Base-by-base conservation (phyloP, 345 rosid species). In the Eucalyptus regnans region DNA sequence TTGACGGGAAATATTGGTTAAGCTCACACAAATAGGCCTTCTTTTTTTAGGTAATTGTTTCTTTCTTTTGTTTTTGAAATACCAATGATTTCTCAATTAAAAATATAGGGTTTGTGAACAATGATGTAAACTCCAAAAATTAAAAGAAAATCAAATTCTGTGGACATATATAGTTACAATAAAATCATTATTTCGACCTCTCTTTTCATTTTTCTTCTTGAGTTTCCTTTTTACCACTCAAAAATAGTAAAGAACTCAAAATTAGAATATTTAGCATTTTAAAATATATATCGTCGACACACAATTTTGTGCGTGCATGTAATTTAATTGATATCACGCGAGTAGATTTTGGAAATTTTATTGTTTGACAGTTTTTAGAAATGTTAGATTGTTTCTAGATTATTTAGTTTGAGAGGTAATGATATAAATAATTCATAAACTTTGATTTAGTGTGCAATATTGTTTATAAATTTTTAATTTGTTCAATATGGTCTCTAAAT, bases 401-500 rank as follows among this genome's bases (percentile, higher is more conserved):
- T 64, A 64, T 64, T 64, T n/a, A 64, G 76, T n/a, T 14, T 29
- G 9, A 64, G 33, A 7, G 18, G 2, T 4, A 64, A 14, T 29
- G 3, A 64, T n/a, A n/a, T n/a, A 64, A 64, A 14, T n/a, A 13
- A 14, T 64, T 1, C 31, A 1, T 62, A 2, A 13, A 62, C 1
- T 62, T 62, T 62, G 3, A 62, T 2, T 5, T 0, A 14, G 8
- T 64, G 2, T 64, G 17, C 16, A 1, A n/a, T 64, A 14, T 64
- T 64, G 1, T 64, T 1, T 13, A 13, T n/a, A 1, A 15, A 7
- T 4, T n/a, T 64, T 64, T 64, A n/a, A 64, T n/a, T 64, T n/a
- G 0, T 64, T 64, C 5, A 14, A n/a, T n/a, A 0, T n/a, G 76
- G 2, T 64, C 17, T n/a, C 16, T 64, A 4, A 56, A 56, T 9